Base-by-base conservation (phyloP, 805 yeast genomes). In the Cyberlindnera amylophila region DNA sequence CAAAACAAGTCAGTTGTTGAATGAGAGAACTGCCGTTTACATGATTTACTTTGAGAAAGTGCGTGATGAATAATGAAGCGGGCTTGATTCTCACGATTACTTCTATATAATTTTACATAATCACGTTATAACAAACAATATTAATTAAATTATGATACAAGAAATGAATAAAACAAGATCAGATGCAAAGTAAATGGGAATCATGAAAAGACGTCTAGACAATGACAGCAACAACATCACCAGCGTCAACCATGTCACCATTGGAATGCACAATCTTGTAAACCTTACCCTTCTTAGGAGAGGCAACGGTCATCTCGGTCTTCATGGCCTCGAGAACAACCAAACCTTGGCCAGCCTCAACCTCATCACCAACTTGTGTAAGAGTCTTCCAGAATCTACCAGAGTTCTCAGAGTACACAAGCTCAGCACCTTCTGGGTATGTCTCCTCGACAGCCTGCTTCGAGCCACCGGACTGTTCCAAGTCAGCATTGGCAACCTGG, bases 291-390 rank as follows among this genome's bases (percentile, higher is more conserved):
- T 70, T 69, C 42, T 59, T 70, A 1, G 95, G 74, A 16, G 97
- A 79, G 41, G 65, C 71, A 28, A 91, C 95, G 38, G 79, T 76
- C 97, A 91, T 91, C 66, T 91, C 99, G 0, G 98, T 93, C 72
- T 91, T 91, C 99, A 91, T 91, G 42, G 99, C 98, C 65, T 91
- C 99, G 41, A 91, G 86, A 31, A 93, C 88, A 51, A 91, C 76
- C 47, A 91, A 71, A 4, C 88, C 88, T 54, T 87, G 91, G 27
- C 90, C 95, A 36, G 67, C 74, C 39, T 70, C 66, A 21, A 91
- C 95, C 5, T 51, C 65, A 54, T 86, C 93, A 18, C 96, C 96
- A 35, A 75, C 90, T 44, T 72, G 66, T 23, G 84, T 95, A 51
- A 89, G 67, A 1, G 95, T 79, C 65, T 93, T 91, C 99, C 99